Evolutionary conservation across 352 stramenopile species (phyloP), one percentile per base, ranked within the genome.

Genomic region (Hyaloperonospora brassicae): DNA sequence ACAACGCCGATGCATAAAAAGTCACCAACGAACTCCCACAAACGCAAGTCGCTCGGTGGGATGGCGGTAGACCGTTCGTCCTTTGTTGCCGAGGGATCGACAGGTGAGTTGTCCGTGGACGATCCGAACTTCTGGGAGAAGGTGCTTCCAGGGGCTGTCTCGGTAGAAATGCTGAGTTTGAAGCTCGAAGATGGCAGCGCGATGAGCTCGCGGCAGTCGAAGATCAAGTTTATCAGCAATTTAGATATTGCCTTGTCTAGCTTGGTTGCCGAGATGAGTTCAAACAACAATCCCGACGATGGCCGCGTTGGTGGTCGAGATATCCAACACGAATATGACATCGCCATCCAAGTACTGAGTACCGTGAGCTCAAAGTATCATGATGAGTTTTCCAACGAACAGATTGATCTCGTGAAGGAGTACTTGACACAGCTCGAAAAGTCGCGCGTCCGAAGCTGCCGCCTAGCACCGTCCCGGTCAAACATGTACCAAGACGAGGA

Each of bases 91-190:
- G 87, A 95, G 63, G 89, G 87, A 5, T 90, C 95, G 11, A 91
- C 82, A 9, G 79, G 76, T 35, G 87, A 97, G 57, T 64, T 98
- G 24, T 90, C 95, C 41, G 88, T 98, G 7, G 92, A 98, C 62
- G 95, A 98, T 56, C 93, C 93, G 0, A 95, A 98, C 35, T 98
- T 98, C 50, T 98, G 95, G 95, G 85, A 96, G 41, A 96, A 96
- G 47, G 89, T 97, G 38, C 53, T 97, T 17, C 78, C 81, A 4
- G 84, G 84, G 7, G 82, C 76, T 14, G 85, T 94, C 42, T 89
- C 79, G 9, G 79, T 93, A 7, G 82, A 93, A 66, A 93, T 93
- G 84, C 52, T 93, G 24, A 90, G 73, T 30, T 62, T 88, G 21
- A 92, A 93, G 52, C 70, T 94, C n/a, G 86, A 95, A 47, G 86